Evolutionary conservation across 495 filamentous ascomycete species (phyloP).

Genomic region (Aspergillus heteromorphus): DNA sequence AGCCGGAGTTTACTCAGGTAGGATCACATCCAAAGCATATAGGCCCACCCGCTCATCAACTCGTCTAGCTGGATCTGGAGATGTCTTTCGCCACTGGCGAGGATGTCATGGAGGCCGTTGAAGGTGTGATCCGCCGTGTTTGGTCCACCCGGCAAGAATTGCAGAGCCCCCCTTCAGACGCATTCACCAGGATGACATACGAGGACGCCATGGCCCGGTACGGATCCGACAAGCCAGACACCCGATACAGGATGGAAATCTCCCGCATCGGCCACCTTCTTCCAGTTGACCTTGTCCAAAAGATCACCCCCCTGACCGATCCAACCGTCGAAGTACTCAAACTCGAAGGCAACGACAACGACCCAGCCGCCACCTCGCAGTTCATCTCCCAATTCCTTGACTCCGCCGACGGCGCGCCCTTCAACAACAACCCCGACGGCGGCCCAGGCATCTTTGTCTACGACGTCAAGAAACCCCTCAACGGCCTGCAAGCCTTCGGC

Average conservation of each 20-base stretch:
- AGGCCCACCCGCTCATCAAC: slow-evolving; percentile 3
- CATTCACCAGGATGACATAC: slow-evolving; percentile 64
- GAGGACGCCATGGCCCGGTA: slow-evolving; percentile 71
- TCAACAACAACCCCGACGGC: slow-evolving; percentile 61
- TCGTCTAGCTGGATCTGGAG: slow-evolving; percentile 74
- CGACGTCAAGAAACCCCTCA: slow-evolving; percentile 62
- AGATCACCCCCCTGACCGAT: slow-evolving; percentile 57
- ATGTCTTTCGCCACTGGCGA: slow-evolving; percentile 74
- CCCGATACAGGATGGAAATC: slow-evolving; percentile 61
- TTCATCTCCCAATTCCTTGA: slow-evolving; percentile 68
- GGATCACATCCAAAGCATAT: background rate
- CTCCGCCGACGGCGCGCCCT: slow-evolving; percentile 52
- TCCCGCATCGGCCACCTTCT: slow-evolving; percentile 55
- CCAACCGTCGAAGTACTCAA: slow-evolving; percentile 71
- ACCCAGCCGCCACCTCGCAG: slow-evolving; percentile 44
- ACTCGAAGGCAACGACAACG: slow-evolving; percentile 42
- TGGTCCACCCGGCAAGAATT: slow-evolving; percentile 40
- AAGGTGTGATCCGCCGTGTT: slow-evolving; percentile 56
- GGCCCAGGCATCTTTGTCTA: slow-evolving; percentile 71
- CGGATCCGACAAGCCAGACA: slow-evolving; percentile 90
- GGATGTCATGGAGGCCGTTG: slow-evolving; percentile 67
- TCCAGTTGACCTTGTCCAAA: slow-evolving; percentile 59
- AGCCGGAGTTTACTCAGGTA: slow-evolving; percentile 96
- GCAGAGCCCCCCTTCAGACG: slow-evolving; percentile 32
- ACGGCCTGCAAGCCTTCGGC: slow-evolving; percentile 69